Conservation (phyloP, 2,329 filamentous ascomycete genomes). For the Fusarium decemcellulare region DNA sequence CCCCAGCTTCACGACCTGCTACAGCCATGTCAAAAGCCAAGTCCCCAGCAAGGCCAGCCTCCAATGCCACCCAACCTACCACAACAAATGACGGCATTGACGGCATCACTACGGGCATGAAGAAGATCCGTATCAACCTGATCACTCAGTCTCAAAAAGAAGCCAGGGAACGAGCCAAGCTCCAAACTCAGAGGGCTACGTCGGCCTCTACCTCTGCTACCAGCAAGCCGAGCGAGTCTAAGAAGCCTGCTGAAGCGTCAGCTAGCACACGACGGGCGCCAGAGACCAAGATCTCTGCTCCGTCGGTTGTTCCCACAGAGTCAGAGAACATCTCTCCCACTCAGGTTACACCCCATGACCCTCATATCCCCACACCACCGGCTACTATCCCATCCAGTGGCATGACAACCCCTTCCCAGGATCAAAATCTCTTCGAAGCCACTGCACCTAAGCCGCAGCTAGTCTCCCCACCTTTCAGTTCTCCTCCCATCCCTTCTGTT, state of each 20-base stretch:
- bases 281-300: background rate
- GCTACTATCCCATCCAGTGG: constrained; percentile 44
- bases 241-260: background rate
- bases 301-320: background rate
- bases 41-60: constrained; percentile 24
- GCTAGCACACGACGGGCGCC: constrained; percentile 7
- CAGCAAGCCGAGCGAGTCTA: constrained; percentile 2
- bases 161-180: constrained; percentile 59
- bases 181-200: constrained; percentile 41
- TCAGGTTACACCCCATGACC: constrained; percentile 21
- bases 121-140: constrained; percentile 74
- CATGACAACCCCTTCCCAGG: constrained; percentile 44
- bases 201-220: constrained; percentile 14
- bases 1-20: constrained; percentile 30
- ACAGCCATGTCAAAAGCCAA: constrained; percentile 27
- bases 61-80: constrained; percentile 28
- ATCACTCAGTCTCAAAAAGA: constrained; percentile 72
- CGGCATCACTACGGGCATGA: constrained; percentile 70
- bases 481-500: constrained; percentile 48
- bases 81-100: constrained; percentile 61
- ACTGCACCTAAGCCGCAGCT: constrained; percentile 42
- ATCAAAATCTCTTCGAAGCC: constrained; percentile 38
- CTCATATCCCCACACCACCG: constrained; percentile 37
- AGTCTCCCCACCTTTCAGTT: constrained; percentile 46
- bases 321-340: constrained; percentile 25